phyloP scores from a whole-genome alignment of 306 rosid species.

The Rosa multiflora region DNA sequence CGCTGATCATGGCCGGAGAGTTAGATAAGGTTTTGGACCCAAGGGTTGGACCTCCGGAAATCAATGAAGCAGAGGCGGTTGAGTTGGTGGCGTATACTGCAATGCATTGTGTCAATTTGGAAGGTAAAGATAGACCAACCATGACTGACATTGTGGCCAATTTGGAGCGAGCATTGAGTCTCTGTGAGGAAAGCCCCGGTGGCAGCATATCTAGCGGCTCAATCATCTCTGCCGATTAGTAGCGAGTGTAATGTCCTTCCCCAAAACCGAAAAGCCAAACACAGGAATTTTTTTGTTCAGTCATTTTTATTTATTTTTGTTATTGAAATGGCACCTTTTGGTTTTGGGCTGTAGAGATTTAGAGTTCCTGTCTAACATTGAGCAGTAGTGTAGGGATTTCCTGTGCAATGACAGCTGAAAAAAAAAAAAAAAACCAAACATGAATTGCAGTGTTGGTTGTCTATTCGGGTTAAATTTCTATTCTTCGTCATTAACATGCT shows the following conservation, averaged over 20 bases:
- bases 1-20: constrained; percentile 69
- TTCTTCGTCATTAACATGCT: not conserved
- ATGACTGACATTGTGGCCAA: constrained; percentile 82
- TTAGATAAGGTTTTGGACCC: constrained; percentile 60
- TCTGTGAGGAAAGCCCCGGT: constrained; percentile 51
- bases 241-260: not conserved
- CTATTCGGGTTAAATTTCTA: not conserved
- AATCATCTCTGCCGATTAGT: constrained; percentile 55
- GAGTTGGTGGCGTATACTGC: constrained; percentile 80
- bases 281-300: constrained; percentile 25
- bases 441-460: constrained; percentile 21
- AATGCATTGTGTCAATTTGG: constrained; percentile 79
- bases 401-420: constrained; percentile 28
- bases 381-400: constrained; percentile 29
- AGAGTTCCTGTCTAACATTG: constrained; percentile 26
- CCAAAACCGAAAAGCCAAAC: not conserved
- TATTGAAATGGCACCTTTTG: constrained; percentile 7
- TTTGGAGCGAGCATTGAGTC: constrained; percentile 68
- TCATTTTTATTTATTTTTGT: constrained; percentile 4
- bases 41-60: constrained; percentile 61
- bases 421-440: not conserved
- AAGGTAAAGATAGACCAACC: constrained; percentile 90
- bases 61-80: constrained; percentile 73
- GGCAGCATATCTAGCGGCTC: constrained; percentile 76
- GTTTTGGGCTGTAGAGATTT: constrained; percentile 27